A percentile compares a stretch with the other conserved stretches of the same genome.
These are phyloP conservation scores for Juncus effusus DNA, from an alignment of 176 grass and related monocot genomes.

Conservation along the genomic window DNA sequence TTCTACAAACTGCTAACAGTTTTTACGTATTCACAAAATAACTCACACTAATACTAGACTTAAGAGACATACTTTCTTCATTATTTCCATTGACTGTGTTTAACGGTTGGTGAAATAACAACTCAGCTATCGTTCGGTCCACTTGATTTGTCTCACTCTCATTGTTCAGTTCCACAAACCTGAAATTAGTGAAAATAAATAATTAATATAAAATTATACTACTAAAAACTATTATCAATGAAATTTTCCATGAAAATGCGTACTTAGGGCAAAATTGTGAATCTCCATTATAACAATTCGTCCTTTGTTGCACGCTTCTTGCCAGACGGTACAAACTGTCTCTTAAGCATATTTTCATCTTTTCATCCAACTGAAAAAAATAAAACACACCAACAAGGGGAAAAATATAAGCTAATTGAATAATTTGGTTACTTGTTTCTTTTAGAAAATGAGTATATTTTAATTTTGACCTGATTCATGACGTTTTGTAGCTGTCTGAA, in stretches of 20 bases:
- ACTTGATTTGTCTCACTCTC: conserved; percentile 90
- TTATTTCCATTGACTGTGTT: conserved; percentile 24
- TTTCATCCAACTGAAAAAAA: conserved; percentile 67
- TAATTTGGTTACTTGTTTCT: conserved; percentile 23
- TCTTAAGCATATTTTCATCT: conserved; percentile 85
- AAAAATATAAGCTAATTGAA: conserved; percentile 25
- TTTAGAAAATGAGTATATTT: conserved; percentile 9
- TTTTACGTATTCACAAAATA: conserved; percentile 27
- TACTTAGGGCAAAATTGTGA: conserved; percentile 33
- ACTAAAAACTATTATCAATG: not conserved
- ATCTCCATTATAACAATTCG: conserved; percentile 52
- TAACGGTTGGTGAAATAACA: conserved; percentile 67
- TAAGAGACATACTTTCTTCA: conserved; percentile 35
- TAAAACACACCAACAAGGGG: conserved; percentile 13
- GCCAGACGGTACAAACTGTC: conserved; percentile 93
- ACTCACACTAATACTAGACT: conserved; percentile 41
- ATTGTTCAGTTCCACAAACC: conserved; percentile 46
- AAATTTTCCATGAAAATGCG: not conserved
- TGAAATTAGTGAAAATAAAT: conserved; percentile 20
- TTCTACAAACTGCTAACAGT: not conserved
- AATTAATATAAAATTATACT: conserved; percentile 35
- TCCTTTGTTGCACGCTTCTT: conserved; percentile 67
- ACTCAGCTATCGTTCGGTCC: conserved; percentile 75
- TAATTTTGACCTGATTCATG: conserved; percentile 64
- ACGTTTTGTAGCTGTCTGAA: conserved; percentile 73